Base-by-base conservation (phyloP, 176 grass and related monocot species). In the Oryza officinalis region DNA sequence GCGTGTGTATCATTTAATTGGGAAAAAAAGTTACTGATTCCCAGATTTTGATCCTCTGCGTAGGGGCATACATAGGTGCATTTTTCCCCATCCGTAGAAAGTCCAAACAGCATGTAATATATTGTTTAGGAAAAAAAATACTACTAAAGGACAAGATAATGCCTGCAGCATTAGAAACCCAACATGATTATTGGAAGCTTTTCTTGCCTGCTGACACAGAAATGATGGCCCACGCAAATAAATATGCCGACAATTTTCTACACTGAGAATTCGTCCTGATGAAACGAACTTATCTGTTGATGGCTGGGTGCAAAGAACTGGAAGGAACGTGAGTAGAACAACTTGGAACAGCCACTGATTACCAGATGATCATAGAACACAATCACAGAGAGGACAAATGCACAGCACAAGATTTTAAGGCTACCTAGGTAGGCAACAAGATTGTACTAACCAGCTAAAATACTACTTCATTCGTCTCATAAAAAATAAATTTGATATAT, bases 261-360 rank as follows among this genome's bases (percentile, higher is more conserved):
- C 8, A 80, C 69, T 13, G 11, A 2, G 50, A 70, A 54, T 54
- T 45, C 13, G 83, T 86, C 78, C 46, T 1, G 26, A 65, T 89
- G 33, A 78, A 44, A 77, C 65, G 83, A 77, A 67, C 57, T 35
- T 73, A 30, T 28, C 71, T 54, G 13, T 10, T 27, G 71, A 41
- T 77, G 54, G 31, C 71, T 57, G 6, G 52, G 52, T 57, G 52
- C 52, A 57, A 57, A 4, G 18, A 76, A 67, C n/a, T 81, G 26
- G 22, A 65, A 49, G 26, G 18, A 89, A 71, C 52, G 27, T 20
- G 26, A 73, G 18, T 57, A 57, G 18, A n/a, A 54, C 17, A 54
- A 57, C 52, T 57, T 57, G 52, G 52, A 57, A 57, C 20, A 20
- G 25, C 41, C 23, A 25, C 25, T n/a, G 17, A 20, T 50, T 64